Evolutionary conservation across 441 rosid species (phyloP).

Genomic region (Populus hybrid): DNA sequence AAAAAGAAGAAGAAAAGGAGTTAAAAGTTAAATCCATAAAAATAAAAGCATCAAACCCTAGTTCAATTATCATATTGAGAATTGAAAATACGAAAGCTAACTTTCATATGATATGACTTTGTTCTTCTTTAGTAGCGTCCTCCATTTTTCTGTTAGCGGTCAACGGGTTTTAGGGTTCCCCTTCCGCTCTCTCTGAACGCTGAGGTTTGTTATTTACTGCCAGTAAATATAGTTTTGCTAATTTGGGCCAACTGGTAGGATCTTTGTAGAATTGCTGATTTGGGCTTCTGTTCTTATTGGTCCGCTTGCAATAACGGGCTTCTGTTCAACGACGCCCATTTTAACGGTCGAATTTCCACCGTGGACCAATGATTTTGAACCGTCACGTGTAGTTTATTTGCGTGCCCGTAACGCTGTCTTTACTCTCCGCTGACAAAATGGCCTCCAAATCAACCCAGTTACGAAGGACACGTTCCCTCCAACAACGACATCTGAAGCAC

Average conservation of each 20-base stretch:
- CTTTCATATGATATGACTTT: conserved; percentile 22
- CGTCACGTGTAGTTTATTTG: background rate
- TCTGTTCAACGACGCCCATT: background rate
- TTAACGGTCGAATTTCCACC: background rate
- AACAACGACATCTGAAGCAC: conserved; percentile 31
- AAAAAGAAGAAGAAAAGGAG: background rate
- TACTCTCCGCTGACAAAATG: background rate
- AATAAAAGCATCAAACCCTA: background rate
- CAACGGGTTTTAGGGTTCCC: conserved; percentile 1
- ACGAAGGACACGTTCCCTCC: background rate
- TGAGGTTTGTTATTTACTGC: too few species aligned
- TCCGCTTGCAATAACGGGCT: too few species aligned
- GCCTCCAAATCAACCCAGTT: background rate
- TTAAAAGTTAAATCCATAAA: background rate
- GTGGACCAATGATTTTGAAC: background rate
- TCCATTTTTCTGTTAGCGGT: conserved; percentile 16
- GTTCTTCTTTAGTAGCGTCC: conserved; percentile 1
- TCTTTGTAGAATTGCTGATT: background rate
- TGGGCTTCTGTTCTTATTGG: too few species aligned
- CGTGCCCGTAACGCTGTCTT: background rate
- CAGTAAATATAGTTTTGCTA: background rate
- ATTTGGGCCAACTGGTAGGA: background rate
- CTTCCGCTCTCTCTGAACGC: too few species aligned
- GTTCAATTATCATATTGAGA: background rate
- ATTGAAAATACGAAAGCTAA: conserved; percentile 5